Evolutionary conservation across 2,329 filamentous ascomycete species (phyloP).

Genomic region (Colletotrichum kahawae): DNA sequence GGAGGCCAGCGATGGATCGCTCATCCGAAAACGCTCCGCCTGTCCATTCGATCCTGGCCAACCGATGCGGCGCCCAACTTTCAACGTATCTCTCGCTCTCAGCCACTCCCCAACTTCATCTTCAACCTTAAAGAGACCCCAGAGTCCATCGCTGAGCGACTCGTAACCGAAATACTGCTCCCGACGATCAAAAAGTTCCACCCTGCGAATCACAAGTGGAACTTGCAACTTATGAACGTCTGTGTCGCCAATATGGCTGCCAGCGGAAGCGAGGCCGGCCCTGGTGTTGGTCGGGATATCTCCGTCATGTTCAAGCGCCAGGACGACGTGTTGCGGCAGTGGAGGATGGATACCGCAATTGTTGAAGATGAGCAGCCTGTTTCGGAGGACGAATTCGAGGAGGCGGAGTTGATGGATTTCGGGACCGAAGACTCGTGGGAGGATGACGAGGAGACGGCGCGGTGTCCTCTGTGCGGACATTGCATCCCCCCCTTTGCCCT

Average conservation of each 20-base stretch:
- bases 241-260: constrained; percentile 85
- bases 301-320: constrained; percentile 81
- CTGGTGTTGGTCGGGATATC: constrained; percentile 76
- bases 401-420: constrained; percentile 31
- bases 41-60: constrained; percentile 73
- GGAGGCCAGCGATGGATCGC: constrained; percentile 69
- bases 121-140: constrained; percentile 67
- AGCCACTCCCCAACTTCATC: constrained; percentile 73
- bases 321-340: constrained; percentile 71
- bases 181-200: constrained; percentile 79
- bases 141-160: constrained; percentile 66
- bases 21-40: constrained; percentile 78
- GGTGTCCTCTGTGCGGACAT: constrained; percentile 56
- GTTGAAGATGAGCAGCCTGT: constrained; percentile 19
- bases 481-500: constrained; percentile 63
- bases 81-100: constrained; percentile 77
- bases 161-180: constrained; percentile 72
- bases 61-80: constrained; percentile 60
- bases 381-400: constrained; percentile 21
- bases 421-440: constrained; percentile 31
- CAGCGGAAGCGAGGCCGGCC: constrained; percentile 53
- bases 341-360: constrained; percentile 54
- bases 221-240: constrained; percentile 83
- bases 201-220: constrained; percentile 71
- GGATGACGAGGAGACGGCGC: constrained; percentile 24